Evolutionary conservation across 805 yeast genomes (phyloP).

Genomic region (Ascoidea rubescens): DNA sequence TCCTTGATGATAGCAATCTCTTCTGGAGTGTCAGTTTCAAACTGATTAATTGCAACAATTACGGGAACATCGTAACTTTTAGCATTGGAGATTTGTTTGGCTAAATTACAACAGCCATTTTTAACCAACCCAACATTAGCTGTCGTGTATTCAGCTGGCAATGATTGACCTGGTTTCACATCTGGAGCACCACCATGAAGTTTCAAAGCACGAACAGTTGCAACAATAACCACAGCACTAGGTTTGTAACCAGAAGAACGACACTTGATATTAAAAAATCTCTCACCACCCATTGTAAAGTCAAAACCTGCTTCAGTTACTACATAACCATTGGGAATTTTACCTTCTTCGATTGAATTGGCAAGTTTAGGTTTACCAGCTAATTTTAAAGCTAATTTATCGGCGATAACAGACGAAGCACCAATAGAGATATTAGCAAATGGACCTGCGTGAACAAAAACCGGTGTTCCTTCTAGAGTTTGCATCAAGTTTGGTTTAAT

Average conservation of each 20-base stretch:
- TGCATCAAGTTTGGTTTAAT: conserved; percentile 96
- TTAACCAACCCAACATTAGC: conserved; percentile 72
- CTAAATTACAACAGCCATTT: conserved; percentile 75
- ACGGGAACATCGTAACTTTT: conserved; percentile 81
- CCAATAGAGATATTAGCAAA: conserved; percentile 97
- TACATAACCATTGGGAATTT: conserved; percentile 51
- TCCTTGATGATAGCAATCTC: conserved; percentile 72
- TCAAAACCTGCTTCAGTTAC: conserved; percentile 98
- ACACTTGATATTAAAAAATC: conserved; percentile 91
- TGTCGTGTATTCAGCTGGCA: conserved; percentile 67
- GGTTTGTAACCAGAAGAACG: conserved; percentile 82
- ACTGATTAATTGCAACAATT: conserved; percentile 85
- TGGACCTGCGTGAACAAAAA: conserved; percentile 95
- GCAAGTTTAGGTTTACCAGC: conserved; percentile 50
- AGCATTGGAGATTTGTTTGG: conserved; percentile 81
- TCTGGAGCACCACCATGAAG: conserved; percentile 97
- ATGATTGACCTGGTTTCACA: conserved; percentile 82
- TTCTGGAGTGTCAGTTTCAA: conserved; percentile 66
- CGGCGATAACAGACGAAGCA: conserved; percentile 90
- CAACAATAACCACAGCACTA: conserved; percentile 85
- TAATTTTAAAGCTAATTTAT: conserved; percentile 79
- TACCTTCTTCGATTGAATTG: conserved; percentile 17
- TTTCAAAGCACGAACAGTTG: conserved; percentile 93
- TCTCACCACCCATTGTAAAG: conserved; percentile 98
- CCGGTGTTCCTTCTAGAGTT: conserved; percentile 95